phyloP scores from a whole-genome alignment of 306 rosid species.

The Leucaena leucocephala region DNA sequence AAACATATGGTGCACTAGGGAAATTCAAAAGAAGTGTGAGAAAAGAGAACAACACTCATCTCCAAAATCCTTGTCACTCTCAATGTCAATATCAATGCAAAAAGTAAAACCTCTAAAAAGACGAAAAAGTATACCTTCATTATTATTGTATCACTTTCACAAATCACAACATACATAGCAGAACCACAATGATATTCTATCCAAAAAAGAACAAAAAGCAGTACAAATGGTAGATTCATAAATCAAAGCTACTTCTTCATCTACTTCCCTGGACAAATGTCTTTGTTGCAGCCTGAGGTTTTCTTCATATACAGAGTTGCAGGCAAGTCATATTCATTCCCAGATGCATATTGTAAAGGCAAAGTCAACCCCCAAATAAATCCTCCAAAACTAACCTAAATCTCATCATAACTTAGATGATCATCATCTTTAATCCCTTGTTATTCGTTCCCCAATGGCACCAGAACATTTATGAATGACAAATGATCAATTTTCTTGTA shows the following conservation, averaged over 20 bases:
- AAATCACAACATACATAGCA: not conserved
- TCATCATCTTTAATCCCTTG: slow-evolving; percentile 25
- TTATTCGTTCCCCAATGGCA: slow-evolving; percentile 51
- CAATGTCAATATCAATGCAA: not conserved
- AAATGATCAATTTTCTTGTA: slow-evolving; percentile 5
- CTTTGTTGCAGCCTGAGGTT: not conserved
- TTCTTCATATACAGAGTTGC: slow-evolving; percentile 17
- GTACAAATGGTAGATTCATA: not conserved
- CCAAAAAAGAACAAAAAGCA: not conserved
- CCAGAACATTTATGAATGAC: slow-evolving; percentile 28
- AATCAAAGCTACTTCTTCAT: not conserved
- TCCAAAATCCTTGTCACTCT: not conserved
- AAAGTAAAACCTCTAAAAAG: too few relatives aligned
- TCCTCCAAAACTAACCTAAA: slow-evolving; percentile 31
- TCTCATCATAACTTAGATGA: slow-evolving; percentile 43
- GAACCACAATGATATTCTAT: not conserved
- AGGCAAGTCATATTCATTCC: slow-evolving; percentile 26
- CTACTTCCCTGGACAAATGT: too few relatives aligned
- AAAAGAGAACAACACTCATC: not conserved
- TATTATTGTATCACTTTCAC: not conserved
- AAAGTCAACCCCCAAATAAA: slow-evolving; percentile 25
- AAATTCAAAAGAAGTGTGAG: not conserved
- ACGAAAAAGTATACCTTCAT: not conserved
- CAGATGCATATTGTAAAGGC: not conserved
- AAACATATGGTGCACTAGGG: not conserved